Evolutionary conservation across 768 basidiomycete genomes (phyloP).

Genomic region (Phallus indusiatus): DNA sequence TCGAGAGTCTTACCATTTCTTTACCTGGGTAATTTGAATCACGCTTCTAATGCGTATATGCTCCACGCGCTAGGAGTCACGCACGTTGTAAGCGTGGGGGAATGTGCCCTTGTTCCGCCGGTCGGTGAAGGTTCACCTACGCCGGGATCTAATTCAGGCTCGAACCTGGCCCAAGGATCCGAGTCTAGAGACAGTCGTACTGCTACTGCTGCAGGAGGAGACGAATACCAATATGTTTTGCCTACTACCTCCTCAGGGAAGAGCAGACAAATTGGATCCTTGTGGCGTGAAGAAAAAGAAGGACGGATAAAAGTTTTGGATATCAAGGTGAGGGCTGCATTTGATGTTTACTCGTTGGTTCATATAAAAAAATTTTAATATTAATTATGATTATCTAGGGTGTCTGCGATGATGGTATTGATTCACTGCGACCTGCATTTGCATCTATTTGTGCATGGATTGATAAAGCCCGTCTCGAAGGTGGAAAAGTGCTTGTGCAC

Average conservation of each 20-base stretch:
- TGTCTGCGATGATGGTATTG: slow-evolving; percentile 94
- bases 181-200: background rate
- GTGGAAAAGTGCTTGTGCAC: slow-evolving; percentile 90
- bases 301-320: slow-evolving; percentile 87
- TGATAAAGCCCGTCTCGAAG: slow-evolving; percentile 68
- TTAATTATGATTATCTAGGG: slow-evolving; percentile 26
- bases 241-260: slow-evolving; percentile 5
- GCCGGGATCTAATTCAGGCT: slow-evolving; percentile 20
- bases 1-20: slow-evolving; percentile 87
- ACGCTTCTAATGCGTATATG: slow-evolving; percentile 93
- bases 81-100: slow-evolving; percentile 94
- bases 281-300: slow-evolving; percentile 83
- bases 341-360: background rate
- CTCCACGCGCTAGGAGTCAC: slow-evolving; percentile 92
- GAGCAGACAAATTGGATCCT: slow-evolving; percentile 36
- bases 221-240: slow-evolving; percentile 10
- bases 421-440: slow-evolving; percentile 83
- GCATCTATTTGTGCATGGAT: slow-evolving; percentile 91
- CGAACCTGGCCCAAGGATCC: slow-evolving; percentile 33
- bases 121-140: slow-evolving; percentile 29
- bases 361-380: background rate
- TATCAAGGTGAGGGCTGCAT: slow-evolving; percentile 42
- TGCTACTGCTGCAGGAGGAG: background rate
- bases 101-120: slow-evolving; percentile 84
- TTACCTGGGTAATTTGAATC: slow-evolving; percentile 94